Evolutionary conservation across 164 flowering plant species (phyloP), one percentile per base, ranked within the genome.

Genomic region (Euptelea pleiosperma): DNA sequence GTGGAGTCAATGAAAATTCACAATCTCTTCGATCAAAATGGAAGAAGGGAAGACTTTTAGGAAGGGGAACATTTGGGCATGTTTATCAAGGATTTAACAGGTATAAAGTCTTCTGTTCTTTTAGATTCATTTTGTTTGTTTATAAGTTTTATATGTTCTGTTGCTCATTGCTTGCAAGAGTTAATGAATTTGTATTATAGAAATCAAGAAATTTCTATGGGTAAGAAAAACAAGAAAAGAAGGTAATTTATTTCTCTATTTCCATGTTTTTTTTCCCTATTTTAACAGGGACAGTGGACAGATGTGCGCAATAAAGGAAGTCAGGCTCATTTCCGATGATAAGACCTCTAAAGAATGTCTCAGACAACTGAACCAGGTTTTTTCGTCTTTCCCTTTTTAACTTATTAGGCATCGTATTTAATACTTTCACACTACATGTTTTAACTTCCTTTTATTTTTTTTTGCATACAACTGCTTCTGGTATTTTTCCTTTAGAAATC

Each of bases 291-390:
- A 79, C 54, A 82, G 69, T 55, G 96, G 98, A 45, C 84, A 85
- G 54, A 86, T 91, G 94, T 89, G 98, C 65, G 98, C 98, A 10
- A 91, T 91, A 68, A 91, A 91, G 58, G 98, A 91, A 77, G 96
- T 89, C 52, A 78, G 61, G 64, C 79, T 84, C 52, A 74, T 83
- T 55, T 74, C 83, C 12, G 96, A 91, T 75, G 94, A 91, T 77
- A 82, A 66, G 45, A 74, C 81, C 35, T 86, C 96, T 15, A 86
- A 68, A 76, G 96, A 91, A 67, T 76, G 85, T 71, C 83, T 91
- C 37, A 85, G 77, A 74, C 98, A 91, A 71, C 75, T 91, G 59
- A 83, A 85, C 63, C 96, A 89, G 86, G 96, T 89, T 7, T 45
- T n/a, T 15, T 35, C 35, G n/a, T 41, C 8, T 11, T 5, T 36